Conservation (phyloP, 2,329 filamentous ascomycete genomes). For the Diaporthe humulicola region DNA sequence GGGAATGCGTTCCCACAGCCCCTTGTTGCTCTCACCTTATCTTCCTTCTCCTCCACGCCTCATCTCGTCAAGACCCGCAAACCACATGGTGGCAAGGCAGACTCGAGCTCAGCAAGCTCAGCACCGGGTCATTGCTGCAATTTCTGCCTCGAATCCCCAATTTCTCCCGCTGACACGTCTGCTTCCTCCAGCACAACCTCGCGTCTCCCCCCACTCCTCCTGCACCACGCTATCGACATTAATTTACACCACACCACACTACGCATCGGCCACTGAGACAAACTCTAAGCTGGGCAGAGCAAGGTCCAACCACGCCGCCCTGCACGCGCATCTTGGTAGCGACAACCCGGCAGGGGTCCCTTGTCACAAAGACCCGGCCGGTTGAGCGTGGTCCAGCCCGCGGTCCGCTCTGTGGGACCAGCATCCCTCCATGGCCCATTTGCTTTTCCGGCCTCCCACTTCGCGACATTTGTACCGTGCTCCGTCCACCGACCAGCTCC, state of each 20-base stretch:
- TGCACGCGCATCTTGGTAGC: slow-evolving; percentile 28
- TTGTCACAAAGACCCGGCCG: slow-evolving; percentile 17
- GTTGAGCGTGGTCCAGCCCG: slow-evolving; percentile 22
- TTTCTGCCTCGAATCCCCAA: slow-evolving; percentile 14
- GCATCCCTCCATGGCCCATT: slow-evolving; percentile 25
- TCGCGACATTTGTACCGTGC: slow-evolving; percentile 26
- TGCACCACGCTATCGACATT: slow-evolving; percentile 4
- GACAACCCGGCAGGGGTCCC: not conserved
- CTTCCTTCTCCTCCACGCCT: slow-evolving; percentile 33
- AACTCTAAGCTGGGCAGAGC: slow-evolving; percentile 22
- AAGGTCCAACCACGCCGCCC: slow-evolving; percentile 13
- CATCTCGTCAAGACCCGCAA: slow-evolving; percentile 29
- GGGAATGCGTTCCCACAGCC: slow-evolving; percentile 7
- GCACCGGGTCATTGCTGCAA: slow-evolving; percentile 17
- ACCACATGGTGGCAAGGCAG: slow-evolving; percentile 18
- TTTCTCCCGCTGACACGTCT: slow-evolving; percentile 17
- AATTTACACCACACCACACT: slow-evolving; percentile 24
- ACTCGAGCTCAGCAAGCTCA: slow-evolving; percentile 15
- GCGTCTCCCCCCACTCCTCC: not conserved
- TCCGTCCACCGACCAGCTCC: slow-evolving; percentile 22
- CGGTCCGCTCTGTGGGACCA: slow-evolving; percentile 22
- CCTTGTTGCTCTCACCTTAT: slow-evolving; percentile 26
- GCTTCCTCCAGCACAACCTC: slow-evolving; percentile 11
- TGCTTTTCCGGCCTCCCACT: slow-evolving; percentile 22
- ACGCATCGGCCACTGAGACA: slow-evolving; percentile 22